A percentile compares a stretch with the other conserved stretches of the same genome.
These are phyloP conservation scores for Cyathus striatus DNA, from an alignment of 768 basidiomycete species.

Conservation along the genomic window DNA sequence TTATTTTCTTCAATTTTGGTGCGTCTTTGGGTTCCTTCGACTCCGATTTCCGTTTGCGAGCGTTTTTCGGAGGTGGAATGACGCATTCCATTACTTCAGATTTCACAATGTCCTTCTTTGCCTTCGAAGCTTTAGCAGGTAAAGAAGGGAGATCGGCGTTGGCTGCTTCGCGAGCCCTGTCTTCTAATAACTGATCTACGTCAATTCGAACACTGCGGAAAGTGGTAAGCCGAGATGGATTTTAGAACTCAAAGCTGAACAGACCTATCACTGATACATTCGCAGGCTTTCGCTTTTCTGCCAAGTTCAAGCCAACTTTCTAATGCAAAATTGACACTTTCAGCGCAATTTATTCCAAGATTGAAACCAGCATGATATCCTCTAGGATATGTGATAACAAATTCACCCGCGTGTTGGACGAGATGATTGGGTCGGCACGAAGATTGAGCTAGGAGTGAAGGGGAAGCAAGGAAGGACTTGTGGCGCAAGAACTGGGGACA, in stretches of 20 bases:
- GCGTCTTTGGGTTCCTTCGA: conserved; percentile 21
- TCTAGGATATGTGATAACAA: conserved; percentile 90
- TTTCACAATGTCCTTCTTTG: conserved; percentile 18
- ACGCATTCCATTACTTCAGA: conserved; percentile 13
- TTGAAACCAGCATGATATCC: conserved; percentile 99
- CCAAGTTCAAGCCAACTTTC: conserved; percentile 93
- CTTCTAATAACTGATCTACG: conserved; percentile 76
- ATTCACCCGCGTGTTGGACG: conserved; percentile 93
- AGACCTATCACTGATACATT: conserved; percentile 72
- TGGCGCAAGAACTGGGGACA: conserved; percentile 96
- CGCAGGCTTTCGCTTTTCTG: conserved; percentile 69
- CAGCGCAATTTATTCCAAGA: conserved; percentile 92
- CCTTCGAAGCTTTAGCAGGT: conserved; percentile 13
- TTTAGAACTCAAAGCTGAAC: background rate
- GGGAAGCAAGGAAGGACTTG: conserved; percentile 93
- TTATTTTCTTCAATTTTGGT: conserved; percentile 47
- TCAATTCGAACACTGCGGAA: conserved; percentile 83
- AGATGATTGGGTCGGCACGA: conserved; percentile 80
- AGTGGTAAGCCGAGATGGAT: conserved; percentile 1
- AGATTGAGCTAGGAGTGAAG: conserved; percentile 71
- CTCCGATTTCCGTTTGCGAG: conserved; percentile 38
- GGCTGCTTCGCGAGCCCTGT: conserved; percentile 49
- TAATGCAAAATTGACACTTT: conserved; percentile 94
- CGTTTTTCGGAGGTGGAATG: conserved; percentile 28
- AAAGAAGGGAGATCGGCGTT: conserved; percentile 8